A percentile compares a stretch with the other conserved stretches of the same genome.
Conservation (phyloP, 140 eudicot species). For the Flaveria floridana region DNA sequence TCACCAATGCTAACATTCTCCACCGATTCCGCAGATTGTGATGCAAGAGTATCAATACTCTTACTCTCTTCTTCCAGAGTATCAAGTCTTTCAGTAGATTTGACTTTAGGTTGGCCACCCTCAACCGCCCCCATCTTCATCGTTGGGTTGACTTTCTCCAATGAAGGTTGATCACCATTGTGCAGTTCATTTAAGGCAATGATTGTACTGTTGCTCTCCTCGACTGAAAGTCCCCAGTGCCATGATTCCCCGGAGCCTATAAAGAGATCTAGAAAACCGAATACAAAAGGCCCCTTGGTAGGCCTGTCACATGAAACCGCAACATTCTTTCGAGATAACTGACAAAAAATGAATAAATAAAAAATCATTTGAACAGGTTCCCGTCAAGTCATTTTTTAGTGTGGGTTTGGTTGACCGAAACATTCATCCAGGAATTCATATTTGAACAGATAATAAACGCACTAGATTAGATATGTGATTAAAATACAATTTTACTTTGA, state of each 20-base stretch:
- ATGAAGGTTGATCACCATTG: conserved; percentile 33
- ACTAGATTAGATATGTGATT: neutral
- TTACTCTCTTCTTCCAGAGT: conserved; percentile 57
- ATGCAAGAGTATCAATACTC: conserved; percentile 47
- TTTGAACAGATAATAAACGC: neutral
- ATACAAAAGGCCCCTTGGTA: conserved; percentile 67
- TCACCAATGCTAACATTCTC: conserved; percentile 40
- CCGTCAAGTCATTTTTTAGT: conserved; percentile 22
- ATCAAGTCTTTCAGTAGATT: conserved; percentile 35
- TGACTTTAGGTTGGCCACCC: conserved; percentile 35
- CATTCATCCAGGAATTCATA: neutral
- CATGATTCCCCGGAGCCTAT: conserved; percentile 87
- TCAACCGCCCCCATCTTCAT: conserved; percentile 39
- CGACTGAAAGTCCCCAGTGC: conserved; percentile 73
- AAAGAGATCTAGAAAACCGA: conserved; percentile 81
- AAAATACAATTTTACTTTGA: neutral
- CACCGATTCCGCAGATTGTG: conserved; percentile 39
- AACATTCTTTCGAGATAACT: conserved; percentile 42
- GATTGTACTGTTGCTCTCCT: conserved; percentile 43
- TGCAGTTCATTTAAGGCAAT: conserved; percentile 33
- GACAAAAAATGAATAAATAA: conserved; percentile 1
- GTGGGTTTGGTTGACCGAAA: neutral
- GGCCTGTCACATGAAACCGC: conserved; percentile 41
- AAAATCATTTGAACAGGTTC: neutral
- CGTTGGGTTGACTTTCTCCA: conserved; percentile 43